Evolutionary conservation across 2,329 filamentous ascomycete genomes (phyloP).

Genomic region (Fonsecaea pedrosoi): DNA sequence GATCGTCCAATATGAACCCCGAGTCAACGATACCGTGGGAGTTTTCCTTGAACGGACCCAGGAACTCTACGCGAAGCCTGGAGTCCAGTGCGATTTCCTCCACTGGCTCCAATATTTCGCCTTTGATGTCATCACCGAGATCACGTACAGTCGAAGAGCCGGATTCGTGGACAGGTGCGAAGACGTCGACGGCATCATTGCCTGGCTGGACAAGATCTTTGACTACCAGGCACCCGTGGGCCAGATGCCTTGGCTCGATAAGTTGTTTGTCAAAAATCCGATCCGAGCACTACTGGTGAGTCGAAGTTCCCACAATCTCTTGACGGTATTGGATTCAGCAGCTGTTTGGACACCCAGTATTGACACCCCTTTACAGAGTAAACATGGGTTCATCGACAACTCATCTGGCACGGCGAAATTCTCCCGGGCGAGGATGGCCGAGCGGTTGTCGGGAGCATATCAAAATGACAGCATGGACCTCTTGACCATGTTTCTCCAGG

Average conservation of each 20-base stretch:
- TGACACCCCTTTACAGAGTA: too few relatives aligned
- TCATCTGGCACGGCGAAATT: slow-evolving; percentile 73
- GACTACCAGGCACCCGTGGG: slow-evolving; percentile 70
- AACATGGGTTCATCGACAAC: too few relatives aligned
- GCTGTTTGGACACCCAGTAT: too few relatives aligned
- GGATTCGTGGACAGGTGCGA: slow-evolving; percentile 43
- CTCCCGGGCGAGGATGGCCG: slow-evolving; percentile 69
- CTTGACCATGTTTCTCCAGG: slow-evolving; percentile 36
- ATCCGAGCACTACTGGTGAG: slow-evolving; percentile 64
- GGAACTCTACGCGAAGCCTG: slow-evolving; percentile 55
- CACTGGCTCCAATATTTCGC: slow-evolving; percentile 50
- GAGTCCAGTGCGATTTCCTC: slow-evolving; percentile 44
- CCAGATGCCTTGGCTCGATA: slow-evolving; percentile 37
- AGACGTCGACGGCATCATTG: slow-evolving; percentile 47
- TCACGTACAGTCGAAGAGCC: slow-evolving; percentile 45
- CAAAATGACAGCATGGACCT: slow-evolving; percentile 30
- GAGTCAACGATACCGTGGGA: slow-evolving; percentile 75
- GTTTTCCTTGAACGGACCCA: slow-evolving; percentile 71
- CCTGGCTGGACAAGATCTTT: slow-evolving; percentile 49
- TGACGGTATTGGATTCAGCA: too few relatives aligned
- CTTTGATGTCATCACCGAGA: slow-evolving; percentile 46
- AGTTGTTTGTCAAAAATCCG: slow-evolving; percentile 35
- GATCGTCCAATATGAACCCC: slow-evolving; percentile 62
- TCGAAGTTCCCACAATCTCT: slow-evolving; percentile 60
- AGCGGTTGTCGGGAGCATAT: slow-evolving; percentile 59